Evolutionary conservation across 2,329 filamentous ascomycete genomes (phyloP).

Genomic region (Xylaria polymorpha): DNA sequence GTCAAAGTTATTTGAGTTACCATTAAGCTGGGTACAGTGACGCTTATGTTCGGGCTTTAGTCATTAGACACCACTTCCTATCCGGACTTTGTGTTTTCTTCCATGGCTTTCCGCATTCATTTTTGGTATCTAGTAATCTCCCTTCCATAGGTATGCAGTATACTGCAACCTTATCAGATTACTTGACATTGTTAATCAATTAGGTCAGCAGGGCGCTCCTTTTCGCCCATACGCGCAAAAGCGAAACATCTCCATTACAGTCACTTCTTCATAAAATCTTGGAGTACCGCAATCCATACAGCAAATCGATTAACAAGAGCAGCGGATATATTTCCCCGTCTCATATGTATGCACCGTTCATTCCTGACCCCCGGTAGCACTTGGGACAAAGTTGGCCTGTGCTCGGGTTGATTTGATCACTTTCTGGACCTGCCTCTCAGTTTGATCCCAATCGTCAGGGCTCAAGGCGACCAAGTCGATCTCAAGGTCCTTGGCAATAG

Average conservation of each 20-base stretch:
- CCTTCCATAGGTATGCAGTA: conserved; percentile 14
- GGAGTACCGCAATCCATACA: neutral
- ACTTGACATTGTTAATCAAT: conserved; percentile 13
- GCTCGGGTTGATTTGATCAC: conserved; percentile 79
- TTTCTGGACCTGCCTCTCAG: conserved; percentile 83
- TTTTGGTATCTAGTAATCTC: conserved; percentile 23
- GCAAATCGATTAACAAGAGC: neutral
- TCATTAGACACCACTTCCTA: neutral
- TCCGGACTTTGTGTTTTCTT: neutral
- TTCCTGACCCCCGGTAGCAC: conserved; percentile 31
- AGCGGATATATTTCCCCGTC: neutral
- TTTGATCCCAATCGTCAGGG: conserved; percentile 89
- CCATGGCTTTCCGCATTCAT: conserved; percentile 16
- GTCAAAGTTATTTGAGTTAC: neutral
- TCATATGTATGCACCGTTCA: neutral
- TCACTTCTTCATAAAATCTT: conserved; percentile 31
- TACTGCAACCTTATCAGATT: conserved; percentile 11
- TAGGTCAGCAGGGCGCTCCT: neutral
- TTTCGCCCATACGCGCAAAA: conserved; percentile 13
- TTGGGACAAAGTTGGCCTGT: conserved; percentile 64
- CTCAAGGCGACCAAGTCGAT: conserved; percentile 85
- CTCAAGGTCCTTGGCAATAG: conserved; percentile 83
- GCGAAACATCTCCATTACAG: conserved; percentile 31
- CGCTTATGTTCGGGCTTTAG: conserved; percentile 3
- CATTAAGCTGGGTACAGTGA: neutral